Percentiles rank a stretch among this genome's conserved stretches.
Evolutionary conservation across 805 yeast genomes (phyloP).

Genomic region (Suhomyces prunicola): DNA sequence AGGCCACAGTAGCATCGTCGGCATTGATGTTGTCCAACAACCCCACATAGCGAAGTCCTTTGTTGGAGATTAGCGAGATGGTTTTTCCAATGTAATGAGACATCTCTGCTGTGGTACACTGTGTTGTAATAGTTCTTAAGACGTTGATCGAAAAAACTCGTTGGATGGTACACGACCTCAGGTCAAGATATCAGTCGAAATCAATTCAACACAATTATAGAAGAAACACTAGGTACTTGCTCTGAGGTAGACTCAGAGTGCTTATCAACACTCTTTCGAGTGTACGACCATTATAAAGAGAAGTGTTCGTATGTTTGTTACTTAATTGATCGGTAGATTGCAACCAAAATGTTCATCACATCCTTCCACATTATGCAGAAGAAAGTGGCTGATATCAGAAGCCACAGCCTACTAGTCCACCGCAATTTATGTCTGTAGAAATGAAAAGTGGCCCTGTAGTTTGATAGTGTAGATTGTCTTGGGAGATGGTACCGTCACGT

Average conservation of each 20-base stretch:
- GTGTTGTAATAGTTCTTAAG: neutral
- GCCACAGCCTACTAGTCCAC: too few species aligned
- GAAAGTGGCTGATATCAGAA: neutral
- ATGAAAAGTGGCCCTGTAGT: neutral
- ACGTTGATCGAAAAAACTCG: neutral
- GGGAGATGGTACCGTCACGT: neutral
- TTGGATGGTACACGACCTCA: neutral
- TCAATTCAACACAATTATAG: too few species aligned
- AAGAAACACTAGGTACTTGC: too few species aligned
- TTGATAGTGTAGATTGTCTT: neutral
- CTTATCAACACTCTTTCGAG: too few species aligned
- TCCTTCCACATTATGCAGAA: neutral
- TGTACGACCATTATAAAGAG: too few species aligned
- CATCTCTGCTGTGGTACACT: conserved; percentile 44
- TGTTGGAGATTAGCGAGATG: conserved; percentile 73
- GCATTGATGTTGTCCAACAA: conserved; percentile 84
- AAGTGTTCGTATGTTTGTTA: too few species aligned
- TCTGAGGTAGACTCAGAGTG: too few species aligned
- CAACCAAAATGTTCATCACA: neutral
- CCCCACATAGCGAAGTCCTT: conserved; percentile 87
- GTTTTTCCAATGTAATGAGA: conserved; percentile 91
- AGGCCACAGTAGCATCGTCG: conserved; percentile 83
- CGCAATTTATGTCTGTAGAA: too few species aligned
- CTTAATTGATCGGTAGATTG: neutral
- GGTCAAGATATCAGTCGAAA: too few species aligned